Evolutionary conservation across 257 asterid genomes (phyloP).

Genomic region (Ilex aquifolium): DNA sequence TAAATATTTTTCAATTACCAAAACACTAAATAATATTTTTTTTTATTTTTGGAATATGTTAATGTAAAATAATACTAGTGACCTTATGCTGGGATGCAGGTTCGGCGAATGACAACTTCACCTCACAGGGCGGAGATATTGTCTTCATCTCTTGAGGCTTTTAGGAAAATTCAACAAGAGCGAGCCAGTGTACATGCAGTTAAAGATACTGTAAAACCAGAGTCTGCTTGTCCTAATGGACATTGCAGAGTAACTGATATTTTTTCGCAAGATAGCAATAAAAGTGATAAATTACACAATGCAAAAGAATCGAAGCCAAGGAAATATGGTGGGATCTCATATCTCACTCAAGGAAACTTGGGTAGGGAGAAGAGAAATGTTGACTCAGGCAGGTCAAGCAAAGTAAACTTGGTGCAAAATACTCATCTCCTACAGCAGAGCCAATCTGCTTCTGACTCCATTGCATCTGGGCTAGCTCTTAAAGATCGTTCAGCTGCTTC

Average conservation of each 20-base stretch:
- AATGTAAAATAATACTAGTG: not conserved
- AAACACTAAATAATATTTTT: too few species aligned
- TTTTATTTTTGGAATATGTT: too few species aligned
- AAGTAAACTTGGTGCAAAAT: not conserved
- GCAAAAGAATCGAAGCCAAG: conserved; percentile 33
- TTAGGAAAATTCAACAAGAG: conserved; percentile 83
- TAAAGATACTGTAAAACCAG: conserved; percentile 28
- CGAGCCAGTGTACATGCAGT: conserved; percentile 43
- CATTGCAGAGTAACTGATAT: conserved; percentile 30
- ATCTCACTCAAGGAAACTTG: conserved; percentile 32
- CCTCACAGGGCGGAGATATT: conserved; percentile 97
- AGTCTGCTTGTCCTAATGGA: conserved; percentile 36
- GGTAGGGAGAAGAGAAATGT: conserved; percentile 49
- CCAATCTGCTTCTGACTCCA: conserved; percentile 20
- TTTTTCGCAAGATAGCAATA: conserved; percentile 26
- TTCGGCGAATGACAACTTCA: conserved; percentile 98
- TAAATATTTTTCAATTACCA: too few species aligned
- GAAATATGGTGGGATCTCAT: conserved; percentile 37
- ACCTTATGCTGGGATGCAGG: conserved; percentile 40
- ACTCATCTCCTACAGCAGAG: not conserved
- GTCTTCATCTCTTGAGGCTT: conserved; percentile 97
- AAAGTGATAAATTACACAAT: conserved; percentile 29
- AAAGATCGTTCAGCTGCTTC: conserved; percentile 39
- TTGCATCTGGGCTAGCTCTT: conserved; percentile 37
- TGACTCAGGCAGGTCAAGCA: conserved; percentile 29